Base-by-base conservation (phyloP, 2,329 filamentous ascomycete species). In the Pseudopithomyces chartarum region DNA sequence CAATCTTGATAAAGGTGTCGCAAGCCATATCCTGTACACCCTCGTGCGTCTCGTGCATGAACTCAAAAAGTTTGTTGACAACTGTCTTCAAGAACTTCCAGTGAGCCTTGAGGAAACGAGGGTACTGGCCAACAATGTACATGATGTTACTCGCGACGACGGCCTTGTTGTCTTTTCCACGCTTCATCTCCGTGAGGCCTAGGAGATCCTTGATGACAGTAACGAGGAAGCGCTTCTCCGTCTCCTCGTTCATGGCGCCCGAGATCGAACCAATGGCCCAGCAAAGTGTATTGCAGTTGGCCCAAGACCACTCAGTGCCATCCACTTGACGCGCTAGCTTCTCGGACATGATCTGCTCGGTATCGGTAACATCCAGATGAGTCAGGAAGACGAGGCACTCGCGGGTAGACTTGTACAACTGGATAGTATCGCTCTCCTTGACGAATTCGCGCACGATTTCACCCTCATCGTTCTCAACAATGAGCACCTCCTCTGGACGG, bases 11-110 rank as follows among this genome's bases (percentile, higher is more conserved):
- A 71, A 99, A 99, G 0, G 95, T 99, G 78, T 99, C 96, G 76
- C 95, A 99, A 70, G 95, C 95, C 96, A 99, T 99, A 79, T 99
- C 95, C 79, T 99, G 96, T 23, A 99, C 95, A 81, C 92, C 95
- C 81, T 99, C 95, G 71, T 99, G 95, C 1, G 95, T 98, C 78
- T 99, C 95, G 76, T 99, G 95, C 95, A 99, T 99, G 74, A 99
- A 99, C 80, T 99, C 95, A 71, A 99, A 99, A 5, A 99, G 85
- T 82, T 99, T 99, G 81, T 99, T 99, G 71, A 99, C 95, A 17
- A 99, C 95, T 2, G 95, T 99, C 87, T 99, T 99, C 55, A 99
- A 82, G 80, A 99, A 99, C 77, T 99, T 99, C 95, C 95, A 99
- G 77, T 99, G 95, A 1, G 95, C 95, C 81, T 99, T 99, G 69